Evolutionary conservation across 2,329 filamentous ascomycete species (phyloP), one percentile per base, ranked within the genome.

Genomic region (Ascochyta clinopodiicola): DNA sequence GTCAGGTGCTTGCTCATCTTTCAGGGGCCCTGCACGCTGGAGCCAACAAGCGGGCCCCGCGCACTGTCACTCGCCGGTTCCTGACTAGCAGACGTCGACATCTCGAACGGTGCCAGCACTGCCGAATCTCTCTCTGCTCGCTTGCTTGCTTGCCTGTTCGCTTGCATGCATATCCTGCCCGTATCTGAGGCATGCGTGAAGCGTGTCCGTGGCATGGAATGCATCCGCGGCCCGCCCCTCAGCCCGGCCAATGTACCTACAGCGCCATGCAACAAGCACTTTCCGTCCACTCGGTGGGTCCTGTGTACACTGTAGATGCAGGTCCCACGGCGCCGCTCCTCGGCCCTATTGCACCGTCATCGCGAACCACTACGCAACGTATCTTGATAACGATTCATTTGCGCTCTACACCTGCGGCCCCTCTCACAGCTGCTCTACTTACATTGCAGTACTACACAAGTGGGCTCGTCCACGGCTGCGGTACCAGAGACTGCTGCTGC

Each of bases 1-100:
- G 35, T 59, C 56, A 58, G 45, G 50, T 55, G 50, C 44, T 46
- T 42, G 17, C 17, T 39, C 40, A 12, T 44, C 38, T 25, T 45
- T 40, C 51, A 35, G 35, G 50, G 44, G 36, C 35, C 35, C 40
- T 43, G 27, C 9, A 29, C 27, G 9, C 25, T n/a, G 39, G 19
- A 21, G 42, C 50, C 39, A 39, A 31, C 43, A 13, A 50, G 46
- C 35, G 52, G 52, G 45, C 31, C 44, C 29, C 31, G 34, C 35
- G 45, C 52, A 55, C 52, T 37, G 52, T 49, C 40, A 24, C 48
- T 34, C 35, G 32, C 12, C 25, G 48, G 46, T 59, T 48, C 56
- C 44, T 51, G 55, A 57, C 55, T 57, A 57, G 55, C 43, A 40
- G 35, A 54, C 50, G 45, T 50, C 45, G 45, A 35, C 19, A 34